Conservation (phyloP, 208 protist species). For the Wallacemonas sp. region DNA sequence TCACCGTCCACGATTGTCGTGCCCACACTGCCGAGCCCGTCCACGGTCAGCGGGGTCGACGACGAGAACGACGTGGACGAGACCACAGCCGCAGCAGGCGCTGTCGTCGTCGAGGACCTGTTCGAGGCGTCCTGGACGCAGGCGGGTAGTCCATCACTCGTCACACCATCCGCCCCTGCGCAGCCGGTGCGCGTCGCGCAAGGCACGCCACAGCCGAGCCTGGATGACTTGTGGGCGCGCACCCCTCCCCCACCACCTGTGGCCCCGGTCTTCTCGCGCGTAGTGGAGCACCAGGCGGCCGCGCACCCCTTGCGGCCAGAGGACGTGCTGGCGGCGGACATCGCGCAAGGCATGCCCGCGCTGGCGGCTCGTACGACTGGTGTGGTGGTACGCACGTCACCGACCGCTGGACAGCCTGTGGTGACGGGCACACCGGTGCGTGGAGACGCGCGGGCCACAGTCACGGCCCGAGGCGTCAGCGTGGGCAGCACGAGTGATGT, state of each 20-base stretch:
- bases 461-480: not conserved
- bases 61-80: not conserved
- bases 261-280: conserved; percentile 6
- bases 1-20: not conserved
- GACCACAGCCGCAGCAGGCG: not conserved
- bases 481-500: not conserved
- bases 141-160: no score
- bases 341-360: not conserved
- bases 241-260: not conserved
- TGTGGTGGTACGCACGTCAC: not conserved
- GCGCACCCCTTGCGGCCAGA: conserved; percentile 1
- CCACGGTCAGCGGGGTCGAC: not conserved
- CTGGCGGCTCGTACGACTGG: not conserved
- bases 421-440: not conserved
- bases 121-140: no score
- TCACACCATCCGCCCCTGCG: no score
- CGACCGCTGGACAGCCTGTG: not conserved
- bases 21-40: not conserved
- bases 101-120: no score
- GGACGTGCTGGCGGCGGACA: not conserved
- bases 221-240: no score
- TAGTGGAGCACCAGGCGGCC: not conserved
- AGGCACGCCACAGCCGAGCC: no score
- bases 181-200: no score
- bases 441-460: not conserved